These are phyloP conservation scores for Flaveria floridana DNA, from an alignment of 140 eudicot species.

Conservation along the genomic window DNA sequence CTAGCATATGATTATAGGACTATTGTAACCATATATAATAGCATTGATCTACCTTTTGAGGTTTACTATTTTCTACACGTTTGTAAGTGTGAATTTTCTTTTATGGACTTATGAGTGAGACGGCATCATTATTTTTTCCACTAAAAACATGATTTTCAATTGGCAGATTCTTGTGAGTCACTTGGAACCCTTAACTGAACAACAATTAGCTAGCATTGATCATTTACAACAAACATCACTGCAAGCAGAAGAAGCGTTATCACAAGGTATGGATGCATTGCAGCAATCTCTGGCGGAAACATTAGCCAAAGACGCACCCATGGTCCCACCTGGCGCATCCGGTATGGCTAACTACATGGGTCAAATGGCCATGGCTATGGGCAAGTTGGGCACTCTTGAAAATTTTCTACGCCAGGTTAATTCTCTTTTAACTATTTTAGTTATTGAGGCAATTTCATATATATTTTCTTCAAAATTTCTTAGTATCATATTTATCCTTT, in stretches of 20 bases:
- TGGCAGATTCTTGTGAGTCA: slow-evolving; percentile 85
- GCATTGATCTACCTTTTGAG: not conserved
- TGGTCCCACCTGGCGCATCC: slow-evolving; percentile 62
- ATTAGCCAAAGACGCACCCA: slow-evolving; percentile 64
- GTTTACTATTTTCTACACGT: not conserved
- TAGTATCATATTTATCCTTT: not conserved
- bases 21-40: not conserved
- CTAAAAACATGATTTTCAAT: slow-evolving; percentile 21
- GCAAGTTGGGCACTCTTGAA: slow-evolving; percentile 91
- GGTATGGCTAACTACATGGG: slow-evolving; percentile 97
- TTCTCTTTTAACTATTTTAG: not conserved
- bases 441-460: not conserved
- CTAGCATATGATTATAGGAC: not conserved
- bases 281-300: slow-evolving; percentile 96
- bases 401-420: slow-evolving; percentile 85
- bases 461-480: not conserved
- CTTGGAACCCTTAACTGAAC: slow-evolving; percentile 94
- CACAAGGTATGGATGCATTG: slow-evolving; percentile 99
- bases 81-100: not conserved
- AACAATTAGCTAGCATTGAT: slow-evolving; percentile 67
- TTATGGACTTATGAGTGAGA: not conserved
- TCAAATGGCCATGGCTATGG: slow-evolving; percentile 99
- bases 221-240: slow-evolving; percentile 82
- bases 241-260: slow-evolving; percentile 96
- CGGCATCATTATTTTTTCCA: not conserved